These are phyloP conservation scores for Neofusicoccum laricinum DNA, from an alignment of 2,329 filamentous ascomycete species.

Conservation along the genomic window DNA sequence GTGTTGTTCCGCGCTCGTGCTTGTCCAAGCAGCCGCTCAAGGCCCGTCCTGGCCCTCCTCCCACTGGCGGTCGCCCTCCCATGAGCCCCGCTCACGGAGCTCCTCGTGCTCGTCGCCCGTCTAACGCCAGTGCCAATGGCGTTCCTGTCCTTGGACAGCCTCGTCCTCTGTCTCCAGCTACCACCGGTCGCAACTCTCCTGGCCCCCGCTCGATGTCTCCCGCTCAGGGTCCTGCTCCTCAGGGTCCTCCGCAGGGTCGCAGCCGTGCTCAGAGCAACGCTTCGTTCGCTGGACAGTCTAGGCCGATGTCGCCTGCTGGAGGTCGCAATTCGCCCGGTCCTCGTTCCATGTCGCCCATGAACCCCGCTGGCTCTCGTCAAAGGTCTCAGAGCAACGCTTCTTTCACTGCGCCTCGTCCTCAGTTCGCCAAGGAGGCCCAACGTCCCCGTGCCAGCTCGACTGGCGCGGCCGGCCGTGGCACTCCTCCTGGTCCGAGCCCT, in stretches of 20 bases:
- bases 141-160: slow-evolving; percentile 28
- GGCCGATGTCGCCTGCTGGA: slow-evolving; percentile 39
- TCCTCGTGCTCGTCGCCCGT: slow-evolving; percentile 29
- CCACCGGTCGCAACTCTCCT: slow-evolving; percentile 46
- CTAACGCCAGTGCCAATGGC: not conserved
- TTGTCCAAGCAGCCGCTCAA: slow-evolving; percentile 89
- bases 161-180: slow-evolving; percentile 34
- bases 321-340: slow-evolving; percentile 48
- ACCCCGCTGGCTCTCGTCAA: slow-evolving; percentile 23
- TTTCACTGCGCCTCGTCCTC: slow-evolving; percentile 23
- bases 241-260: slow-evolving; percentile 22
- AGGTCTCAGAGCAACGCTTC: slow-evolving; percentile 39
- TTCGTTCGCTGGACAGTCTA: slow-evolving; percentile 29
- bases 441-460: slow-evolving; percentile 35
- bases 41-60: slow-evolving; percentile 60
- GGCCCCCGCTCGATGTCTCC: slow-evolving; percentile 20
- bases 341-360: slow-evolving; percentile 42
- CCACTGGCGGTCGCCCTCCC: slow-evolving; percentile 55
- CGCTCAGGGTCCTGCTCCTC: slow-evolving; percentile 41
- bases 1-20: slow-evolving; percentile 90
- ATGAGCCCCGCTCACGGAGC: slow-evolving; percentile 33
- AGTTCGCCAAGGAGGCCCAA: slow-evolving; percentile 20
- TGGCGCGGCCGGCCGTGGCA: slow-evolving; percentile 20
- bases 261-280: slow-evolving; percentile 38
- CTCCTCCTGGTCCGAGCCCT: slow-evolving; percentile 35